Evolutionary conservation across 495 filamentous ascomycete species (phyloP).

Genomic region (Daldinia bambusicola): DNA sequence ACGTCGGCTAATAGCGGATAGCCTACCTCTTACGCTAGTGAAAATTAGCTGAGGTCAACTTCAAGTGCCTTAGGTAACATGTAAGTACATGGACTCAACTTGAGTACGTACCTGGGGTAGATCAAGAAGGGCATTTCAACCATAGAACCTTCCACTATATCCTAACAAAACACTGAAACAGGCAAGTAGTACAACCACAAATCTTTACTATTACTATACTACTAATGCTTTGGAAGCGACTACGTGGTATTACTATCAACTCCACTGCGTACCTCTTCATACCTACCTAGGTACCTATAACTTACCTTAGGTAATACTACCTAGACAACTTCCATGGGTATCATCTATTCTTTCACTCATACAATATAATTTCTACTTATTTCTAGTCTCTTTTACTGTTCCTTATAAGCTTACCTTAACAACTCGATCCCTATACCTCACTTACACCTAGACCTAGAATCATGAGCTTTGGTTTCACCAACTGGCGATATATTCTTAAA

Average conservation of each 20-base stretch:
- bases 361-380: neutral
- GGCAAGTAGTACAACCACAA: neutral
- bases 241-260: neutral
- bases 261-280: neutral
- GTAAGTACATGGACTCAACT: too few species aligned
- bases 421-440: neutral
- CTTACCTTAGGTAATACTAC: neutral
- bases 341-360: neutral
- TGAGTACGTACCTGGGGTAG: neutral
- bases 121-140: too few species aligned
- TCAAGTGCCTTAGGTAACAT: neutral
- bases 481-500: conserved; percentile 38
- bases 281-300: too few species aligned
- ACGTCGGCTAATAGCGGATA: conserved; percentile 15
- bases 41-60: neutral
- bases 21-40: neutral
- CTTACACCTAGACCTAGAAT: conserved; percentile 16
- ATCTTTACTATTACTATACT: too few species aligned
- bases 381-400: conserved; percentile 6
- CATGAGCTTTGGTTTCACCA: conserved; percentile 28
- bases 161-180: neutral
- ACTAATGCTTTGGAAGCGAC: neutral
- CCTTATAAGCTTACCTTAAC: neutral
- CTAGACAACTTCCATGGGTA: neutral
- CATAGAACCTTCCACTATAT: conserved; percentile 2